Percentiles rank a stretch among this genome's conserved stretches.
These are phyloP conservation scores for Geotrichum klebahnii DNA, from an alignment of 1,139 yeast genomes.

Conservation along the genomic window DNA sequence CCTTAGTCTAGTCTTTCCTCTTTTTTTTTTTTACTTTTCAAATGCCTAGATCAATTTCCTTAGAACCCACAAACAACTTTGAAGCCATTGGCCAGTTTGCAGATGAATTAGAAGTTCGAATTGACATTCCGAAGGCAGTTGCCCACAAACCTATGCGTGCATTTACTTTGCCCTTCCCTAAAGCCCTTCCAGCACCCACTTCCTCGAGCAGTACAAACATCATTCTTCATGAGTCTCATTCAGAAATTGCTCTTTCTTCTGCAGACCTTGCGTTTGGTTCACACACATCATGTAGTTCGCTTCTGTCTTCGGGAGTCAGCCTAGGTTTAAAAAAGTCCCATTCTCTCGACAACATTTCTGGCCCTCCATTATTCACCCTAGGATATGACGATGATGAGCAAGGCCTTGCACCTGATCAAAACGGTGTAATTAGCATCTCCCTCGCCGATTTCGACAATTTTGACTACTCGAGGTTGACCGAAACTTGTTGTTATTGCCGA, in stretches of 20 bases:
- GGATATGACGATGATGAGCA: constrained; percentile 1
- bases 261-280: neutral
- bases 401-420: neutral
- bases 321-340: neutral
- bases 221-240: neutral
- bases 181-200: neutral
- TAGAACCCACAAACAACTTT: no score
- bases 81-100: no score
- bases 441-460: constrained; percentile 2
- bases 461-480: neutral
- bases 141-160: no score
- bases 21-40: no score
- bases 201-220: neutral
- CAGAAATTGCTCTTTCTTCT: neutral
- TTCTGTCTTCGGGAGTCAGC: neutral
- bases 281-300: no score
- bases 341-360: neutral
- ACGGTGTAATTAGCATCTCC: neutral
- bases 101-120: no score
- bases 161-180: no score
- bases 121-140: no score
- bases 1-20: no score
- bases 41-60: no score
- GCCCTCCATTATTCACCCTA: neutral
- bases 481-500: constrained; percentile 2